Evolutionary conservation across 768 basidiomycete genomes (phyloP), one percentile per base, ranked within the genome.

Genomic region (Tricholoma terreum): DNA sequence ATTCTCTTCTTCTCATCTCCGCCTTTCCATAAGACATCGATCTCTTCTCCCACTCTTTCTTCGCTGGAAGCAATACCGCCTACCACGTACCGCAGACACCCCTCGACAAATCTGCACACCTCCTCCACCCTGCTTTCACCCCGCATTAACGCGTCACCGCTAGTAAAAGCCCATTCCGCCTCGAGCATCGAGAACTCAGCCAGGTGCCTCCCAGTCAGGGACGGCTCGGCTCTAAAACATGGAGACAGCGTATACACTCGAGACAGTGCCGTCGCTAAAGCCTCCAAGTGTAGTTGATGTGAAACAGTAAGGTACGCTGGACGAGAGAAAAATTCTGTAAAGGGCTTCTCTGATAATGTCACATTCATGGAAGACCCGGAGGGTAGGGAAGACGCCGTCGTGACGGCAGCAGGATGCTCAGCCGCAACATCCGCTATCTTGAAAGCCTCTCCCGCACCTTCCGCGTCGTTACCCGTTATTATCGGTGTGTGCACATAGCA

Each of bases 121-220:
- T 74, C 75, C 75, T 84, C 60, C 81, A 77, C 53, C 6, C 55
- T 36, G 34, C 56, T 49, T 33, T 27, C 46, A 36, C 48, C 50
- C 21, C 21, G 10, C 27, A 11, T 7, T 14, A 31, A 17, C n/a
- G 36, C 38, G 24, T 50, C 60, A 1, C 52, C 58, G 5, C 40
- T 27, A 30, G 40, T 53, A 45, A 77, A 73, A 2, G 85, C 85
- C 82, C 92, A 87, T 68, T 99, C 97, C 0, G 92, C 95, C 73
- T 99, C 97, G 54, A 98, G 84, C 97, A 99, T 99, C 90, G 93
- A 98, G 71, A 99, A 99, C 71, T 99, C 97, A 51, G 92, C 86
- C 11, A 99, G 82, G 68, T 99, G 97, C n/a, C 96, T 80, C 31
- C 84, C 83, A 1, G 96, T 98, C 62, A 87, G 81, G 2, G 88